Evolutionary conservation across 768 basidiomycete species (phyloP), one percentile per base, ranked within the genome.

Genomic region (Antrodiella citrinella): DNA sequence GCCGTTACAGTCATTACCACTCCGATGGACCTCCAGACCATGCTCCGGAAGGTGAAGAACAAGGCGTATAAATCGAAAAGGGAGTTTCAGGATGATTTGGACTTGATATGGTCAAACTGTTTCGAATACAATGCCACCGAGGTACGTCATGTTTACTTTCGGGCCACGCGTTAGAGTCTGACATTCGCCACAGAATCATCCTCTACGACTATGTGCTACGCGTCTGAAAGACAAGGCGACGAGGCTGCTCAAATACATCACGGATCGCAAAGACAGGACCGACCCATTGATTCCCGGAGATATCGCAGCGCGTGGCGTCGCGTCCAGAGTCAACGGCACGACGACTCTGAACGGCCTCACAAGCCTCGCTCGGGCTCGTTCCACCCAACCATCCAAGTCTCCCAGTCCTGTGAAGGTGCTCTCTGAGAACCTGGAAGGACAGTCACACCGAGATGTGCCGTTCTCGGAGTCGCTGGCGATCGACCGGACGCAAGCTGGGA

Each of bases 71-170:
- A 94, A 68, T 90, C 84, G 24, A 98, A 98, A 69, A 75, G 81
- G 55, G 89, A 94, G 59, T 98, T 99, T 68, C 85, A 86, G 55
- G 85, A 89, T 52, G 96, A 99, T 69, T 72, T 99, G 40, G 90
- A 95, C 57, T 79, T 97, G 54, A 97, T 99, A 57, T 99, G 96
- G 96, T 81, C 82, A 43, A 99, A 98, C 57, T 97, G 95, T 67
- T 78, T 86, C 55, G 82, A 77, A 4, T 98, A 98, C 66, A 99
- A 99, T 65, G 84, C 89, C 15, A 77, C 83, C 10, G 87, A 92
- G 72, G 94, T 91, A 57, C 53, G 86, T 75, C 42, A 35, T 22
- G 25, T 46, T 50, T 21, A n/a, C 22, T 12, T 20, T 40, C 5
- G 21, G 4, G 26, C 9, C 39, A n/a, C 54, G 38, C 11, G n/a